Percentiles rank a stretch among this genome's conserved stretches.
Conservation (phyloP, 768 basidiomycete genomes). For the Sarcodon aspratus region DNA sequence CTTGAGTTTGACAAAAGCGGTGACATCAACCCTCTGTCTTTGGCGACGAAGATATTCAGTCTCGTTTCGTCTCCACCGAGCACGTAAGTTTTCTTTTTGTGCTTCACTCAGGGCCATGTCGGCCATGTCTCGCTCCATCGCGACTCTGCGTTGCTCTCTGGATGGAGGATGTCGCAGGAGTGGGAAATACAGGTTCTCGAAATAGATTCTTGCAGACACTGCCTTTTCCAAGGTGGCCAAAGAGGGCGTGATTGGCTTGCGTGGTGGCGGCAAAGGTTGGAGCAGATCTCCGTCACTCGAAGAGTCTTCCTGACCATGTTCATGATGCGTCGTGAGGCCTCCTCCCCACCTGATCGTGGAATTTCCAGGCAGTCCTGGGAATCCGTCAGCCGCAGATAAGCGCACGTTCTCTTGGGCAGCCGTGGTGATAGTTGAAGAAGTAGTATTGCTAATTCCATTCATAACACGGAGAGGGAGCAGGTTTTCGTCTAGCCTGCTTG, state of each 20-base stretch:
- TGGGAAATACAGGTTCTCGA: conserved; percentile 84
- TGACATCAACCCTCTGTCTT: conserved; percentile 72
- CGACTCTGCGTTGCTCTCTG: conserved; percentile 72
- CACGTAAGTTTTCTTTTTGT: conserved; percentile 62
- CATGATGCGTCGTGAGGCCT: conserved; percentile 53
- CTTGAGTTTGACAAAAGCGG: conserved; percentile 81
- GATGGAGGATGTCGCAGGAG: conserved; percentile 77
- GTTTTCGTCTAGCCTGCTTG: conserved; percentile 23
- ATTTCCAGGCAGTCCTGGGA: conserved; percentile 41
- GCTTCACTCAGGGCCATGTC: conserved; percentile 57
- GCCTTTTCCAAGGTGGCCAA: conserved; percentile 89
- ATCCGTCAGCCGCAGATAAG: conserved; percentile 26
- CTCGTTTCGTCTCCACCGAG: conserved; percentile 80
- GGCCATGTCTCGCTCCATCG: conserved; percentile 83
- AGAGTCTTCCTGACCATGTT: conserved; percentile 50
- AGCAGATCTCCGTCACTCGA: conserved; percentile 20
- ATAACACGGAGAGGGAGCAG: conserved; percentile 52
- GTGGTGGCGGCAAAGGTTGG: conserved; percentile 26
- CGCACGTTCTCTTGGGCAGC: conserved; percentile 61
- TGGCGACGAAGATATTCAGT: conserved; percentile 81
- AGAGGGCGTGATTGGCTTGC: conserved; percentile 68
- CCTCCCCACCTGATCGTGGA: conserved; percentile 52
- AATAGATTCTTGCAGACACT: conserved; percentile 86
- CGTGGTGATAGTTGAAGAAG: conserved; percentile 65
- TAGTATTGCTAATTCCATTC: conserved; percentile 62